Percentiles rank a stretch among this genome's conserved stretches.
phyloP scores from a whole-genome alignment of 2,329 filamentous ascomycete species.

The Chaetothyriales sp. region DNA sequence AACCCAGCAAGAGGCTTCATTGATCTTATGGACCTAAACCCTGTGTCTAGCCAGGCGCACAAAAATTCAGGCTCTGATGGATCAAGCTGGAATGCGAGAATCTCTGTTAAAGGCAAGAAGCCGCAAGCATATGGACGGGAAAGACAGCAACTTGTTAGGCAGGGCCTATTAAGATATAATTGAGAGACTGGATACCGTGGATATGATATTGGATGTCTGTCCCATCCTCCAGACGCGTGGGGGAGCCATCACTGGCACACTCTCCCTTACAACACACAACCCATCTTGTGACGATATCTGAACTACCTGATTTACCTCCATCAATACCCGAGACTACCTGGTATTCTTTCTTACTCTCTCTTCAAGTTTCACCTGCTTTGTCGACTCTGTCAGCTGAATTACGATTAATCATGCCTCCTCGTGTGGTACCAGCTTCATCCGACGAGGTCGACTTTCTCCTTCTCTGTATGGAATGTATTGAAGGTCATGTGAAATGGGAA shows the following conservation, averaged over 20 bases:
- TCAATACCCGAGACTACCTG: background rate
- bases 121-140: background rate
- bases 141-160: background rate
- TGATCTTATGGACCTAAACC: too few species aligned
- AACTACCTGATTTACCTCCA: background rate
- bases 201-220: background rate
- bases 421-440: background rate
- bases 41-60: background rate
- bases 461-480: background rate
- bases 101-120: background rate
- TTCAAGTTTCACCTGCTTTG: background rate
- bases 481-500: background rate
- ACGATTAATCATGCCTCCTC: background rate
- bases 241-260: background rate
- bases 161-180: background rate
- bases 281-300: background rate
- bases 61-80: background rate
- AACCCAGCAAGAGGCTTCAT: too few species aligned
- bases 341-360: background rate
- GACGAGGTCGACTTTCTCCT: background rate
- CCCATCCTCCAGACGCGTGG: background rate
- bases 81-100: background rate
- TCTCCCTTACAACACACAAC: background rate
- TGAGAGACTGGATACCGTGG: background rate
- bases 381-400: background rate